A percentile compares a stretch with the other conserved stretches of the same genome.
Conservation (phyloP, 768 basidiomycete genomes). For the Lepiota brunneoincarnata region DNA sequence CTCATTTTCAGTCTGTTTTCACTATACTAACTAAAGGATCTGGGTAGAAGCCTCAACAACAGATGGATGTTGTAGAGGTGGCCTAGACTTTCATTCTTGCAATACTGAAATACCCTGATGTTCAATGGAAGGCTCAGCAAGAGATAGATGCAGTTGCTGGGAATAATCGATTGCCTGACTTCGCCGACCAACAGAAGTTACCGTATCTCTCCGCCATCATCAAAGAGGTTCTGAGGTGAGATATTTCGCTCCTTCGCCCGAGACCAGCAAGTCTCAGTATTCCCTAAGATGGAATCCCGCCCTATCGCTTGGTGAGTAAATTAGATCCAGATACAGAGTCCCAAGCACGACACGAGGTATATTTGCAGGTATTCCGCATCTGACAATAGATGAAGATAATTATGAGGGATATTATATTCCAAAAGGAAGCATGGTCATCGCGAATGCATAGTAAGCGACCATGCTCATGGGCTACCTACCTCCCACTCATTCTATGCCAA, state of each 20-base stretch:
- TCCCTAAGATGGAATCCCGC: slow-evolving; percentile 5
- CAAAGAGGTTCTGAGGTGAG: slow-evolving; percentile 20
- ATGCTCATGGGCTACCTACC: too few species aligned
- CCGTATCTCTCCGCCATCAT: slow-evolving; percentile 22
- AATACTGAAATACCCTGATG: slow-evolving; percentile 13
- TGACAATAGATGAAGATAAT: slow-evolving; percentile 9
- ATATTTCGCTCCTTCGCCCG: slow-evolving; percentile 13
- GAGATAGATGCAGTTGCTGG: slow-evolving; percentile 23
- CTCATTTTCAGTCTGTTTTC: too few species aligned
- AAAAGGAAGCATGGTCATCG: slow-evolving; percentile 2
- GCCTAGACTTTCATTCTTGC: slow-evolving; percentile 12
- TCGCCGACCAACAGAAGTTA: slow-evolving; percentile 17
- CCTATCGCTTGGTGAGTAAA: slow-evolving; percentile 4
- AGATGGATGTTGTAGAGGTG: too few species aligned
- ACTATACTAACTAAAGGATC: too few species aligned
- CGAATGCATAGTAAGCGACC: slow-evolving; percentile 7
- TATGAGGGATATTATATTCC: slow-evolving; percentile 16
- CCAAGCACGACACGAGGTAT: not conserved
- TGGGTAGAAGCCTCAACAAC: too few species aligned
- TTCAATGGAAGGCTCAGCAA: slow-evolving; percentile 18
- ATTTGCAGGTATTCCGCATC: slow-evolving; percentile 13
- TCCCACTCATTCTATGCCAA: not conserved
- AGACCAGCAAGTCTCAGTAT: not conserved
- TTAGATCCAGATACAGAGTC: not conserved
- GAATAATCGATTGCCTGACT: slow-evolving; percentile 18